These are phyloP conservation scores for Fraxinus dipetala DNA, from an alignment of 305 asterid species.

Conservation along the genomic window DNA sequence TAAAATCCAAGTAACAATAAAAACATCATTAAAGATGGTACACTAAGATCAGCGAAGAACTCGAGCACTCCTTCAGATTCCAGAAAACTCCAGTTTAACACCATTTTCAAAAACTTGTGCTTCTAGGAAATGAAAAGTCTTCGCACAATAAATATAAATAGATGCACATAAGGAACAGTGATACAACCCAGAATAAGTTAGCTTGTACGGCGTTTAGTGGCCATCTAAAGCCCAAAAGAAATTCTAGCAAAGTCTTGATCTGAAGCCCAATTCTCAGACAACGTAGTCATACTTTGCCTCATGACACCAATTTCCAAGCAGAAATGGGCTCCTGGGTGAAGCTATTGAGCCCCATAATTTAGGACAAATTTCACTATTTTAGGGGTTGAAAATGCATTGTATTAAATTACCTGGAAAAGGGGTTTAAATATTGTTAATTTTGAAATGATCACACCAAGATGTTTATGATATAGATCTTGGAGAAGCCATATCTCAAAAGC, in stretches of 20 bases:
- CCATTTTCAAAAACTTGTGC: not conserved
- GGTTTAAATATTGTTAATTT: not conserved
- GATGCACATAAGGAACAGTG: not conserved
- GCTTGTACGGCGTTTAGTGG: not conserved
- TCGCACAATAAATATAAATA: not conserved
- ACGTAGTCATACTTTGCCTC: not conserved
- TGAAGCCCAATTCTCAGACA: not conserved
- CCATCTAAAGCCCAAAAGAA: not conserved
- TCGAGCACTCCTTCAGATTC: not conserved
- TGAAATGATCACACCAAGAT: not conserved
- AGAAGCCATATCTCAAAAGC: not conserved
- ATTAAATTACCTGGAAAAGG: not conserved
- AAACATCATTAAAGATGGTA: not conserved
- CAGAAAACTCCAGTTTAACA: not conserved
- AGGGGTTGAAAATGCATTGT: not conserved
- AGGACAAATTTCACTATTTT: not conserved
- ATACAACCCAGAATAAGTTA: not conserved
- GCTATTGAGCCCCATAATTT: not conserved
- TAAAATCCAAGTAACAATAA: not conserved
- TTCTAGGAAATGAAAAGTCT: not conserved
- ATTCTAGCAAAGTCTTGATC: not conserved
- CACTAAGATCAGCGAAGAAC: not conserved
- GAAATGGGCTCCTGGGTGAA: not conserved
- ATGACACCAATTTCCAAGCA: not conserved
- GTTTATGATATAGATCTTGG: not conserved